A percentile compares a stretch with the other conserved stretches of the same genome.
Evolutionary conservation across 306 rosid species (phyloP).

Genomic region (Begonia fuchsioides): DNA sequence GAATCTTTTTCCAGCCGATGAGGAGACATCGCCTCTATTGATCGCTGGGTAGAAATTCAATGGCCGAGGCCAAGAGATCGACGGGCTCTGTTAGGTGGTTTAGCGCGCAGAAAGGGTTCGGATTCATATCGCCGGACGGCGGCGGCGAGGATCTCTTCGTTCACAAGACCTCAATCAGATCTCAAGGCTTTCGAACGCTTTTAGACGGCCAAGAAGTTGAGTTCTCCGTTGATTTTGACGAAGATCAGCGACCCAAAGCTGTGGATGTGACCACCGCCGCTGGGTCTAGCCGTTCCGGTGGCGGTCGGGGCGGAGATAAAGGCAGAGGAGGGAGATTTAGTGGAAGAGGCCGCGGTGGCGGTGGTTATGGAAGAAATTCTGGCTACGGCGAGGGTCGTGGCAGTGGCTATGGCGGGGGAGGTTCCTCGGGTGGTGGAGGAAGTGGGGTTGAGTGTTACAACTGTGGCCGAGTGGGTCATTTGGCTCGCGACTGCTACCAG

Average conservation of each 20-base stretch:
- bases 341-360: conserved; percentile 16
- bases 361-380: conserved; percentile 9
- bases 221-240: conserved; percentile 31
- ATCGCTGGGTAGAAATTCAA: conserved; percentile 2
- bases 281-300: conserved; percentile 21
- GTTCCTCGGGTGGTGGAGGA: conserved; percentile 6
- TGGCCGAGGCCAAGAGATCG: conserved; percentile 36
- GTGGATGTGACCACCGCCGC: conserved; percentile 33
- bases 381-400: conserved; percentile 15
- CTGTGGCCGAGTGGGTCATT: conserved; percentile 56
- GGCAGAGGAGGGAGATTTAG: conserved; percentile 19
- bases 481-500: conserved; percentile 43
- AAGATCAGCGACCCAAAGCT: conserved; percentile 53
- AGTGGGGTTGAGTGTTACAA: conserved; percentile 45
- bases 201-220: conserved; percentile 51
- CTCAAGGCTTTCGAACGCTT: conserved; percentile 57
- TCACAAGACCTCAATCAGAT: conserved; percentile 64
- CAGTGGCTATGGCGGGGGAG: conserved; percentile 13
- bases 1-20: no score
- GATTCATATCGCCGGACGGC: conserved; percentile 57
- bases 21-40: no score
- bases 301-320: conserved; percentile 19
- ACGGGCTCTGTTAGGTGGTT: conserved; percentile 77
- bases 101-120: conserved; percentile 64
- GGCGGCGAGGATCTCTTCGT: conserved; percentile 65